Conservation (phyloP, 371 early-diverging fungal species). For the Mortierella sp. region DNA sequence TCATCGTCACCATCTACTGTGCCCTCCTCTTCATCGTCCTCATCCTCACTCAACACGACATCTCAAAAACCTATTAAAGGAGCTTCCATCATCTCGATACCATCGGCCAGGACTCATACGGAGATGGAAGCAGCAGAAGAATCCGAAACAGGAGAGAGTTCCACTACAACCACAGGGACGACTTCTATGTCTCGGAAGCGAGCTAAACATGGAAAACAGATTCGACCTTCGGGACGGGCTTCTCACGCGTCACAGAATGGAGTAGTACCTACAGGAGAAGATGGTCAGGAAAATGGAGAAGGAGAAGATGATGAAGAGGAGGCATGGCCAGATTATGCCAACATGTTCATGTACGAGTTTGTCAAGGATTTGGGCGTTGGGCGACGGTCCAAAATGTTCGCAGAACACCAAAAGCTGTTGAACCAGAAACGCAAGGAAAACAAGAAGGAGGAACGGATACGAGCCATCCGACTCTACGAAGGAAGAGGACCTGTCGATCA, state of each 20-base stretch:
- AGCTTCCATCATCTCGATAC: slow-evolving; percentile 34
- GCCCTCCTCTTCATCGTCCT: slow-evolving; percentile 10
- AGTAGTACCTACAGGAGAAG: background rate
- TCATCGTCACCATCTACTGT: slow-evolving; percentile 4
- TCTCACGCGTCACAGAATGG: background rate
- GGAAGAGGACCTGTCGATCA: slow-evolving; percentile 42
- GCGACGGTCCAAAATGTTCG: slow-evolving; percentile 59
- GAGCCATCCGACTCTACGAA: slow-evolving; percentile 27
- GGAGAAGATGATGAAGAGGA: slow-evolving; percentile 57
- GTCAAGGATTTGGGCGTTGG: slow-evolving; percentile 60
- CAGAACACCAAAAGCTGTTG: slow-evolving; percentile 56
- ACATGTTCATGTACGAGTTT: slow-evolving; percentile 61
- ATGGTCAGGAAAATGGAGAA: slow-evolving; percentile 5
- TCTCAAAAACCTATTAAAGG: slow-evolving; percentile 13
- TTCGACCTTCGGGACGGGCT: slow-evolving; percentile 1
- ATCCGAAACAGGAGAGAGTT: slow-evolving; percentile 1
- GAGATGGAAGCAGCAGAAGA: slow-evolving; percentile 23
- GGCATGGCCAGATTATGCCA: slow-evolving; percentile 54
- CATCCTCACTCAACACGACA: slow-evolving; percentile 1
- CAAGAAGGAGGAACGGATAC: slow-evolving; percentile 34
- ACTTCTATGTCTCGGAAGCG: slow-evolving; percentile 26
- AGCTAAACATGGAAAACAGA: slow-evolving; percentile 21
- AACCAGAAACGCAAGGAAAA: slow-evolving; percentile 24
- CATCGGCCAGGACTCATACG: slow-evolving; percentile 13
- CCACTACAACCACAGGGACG: slow-evolving; percentile 3